Conservation (phyloP, 1,284 basidiomycete genomes). For the Trichosporon coremiiforme region DNA sequence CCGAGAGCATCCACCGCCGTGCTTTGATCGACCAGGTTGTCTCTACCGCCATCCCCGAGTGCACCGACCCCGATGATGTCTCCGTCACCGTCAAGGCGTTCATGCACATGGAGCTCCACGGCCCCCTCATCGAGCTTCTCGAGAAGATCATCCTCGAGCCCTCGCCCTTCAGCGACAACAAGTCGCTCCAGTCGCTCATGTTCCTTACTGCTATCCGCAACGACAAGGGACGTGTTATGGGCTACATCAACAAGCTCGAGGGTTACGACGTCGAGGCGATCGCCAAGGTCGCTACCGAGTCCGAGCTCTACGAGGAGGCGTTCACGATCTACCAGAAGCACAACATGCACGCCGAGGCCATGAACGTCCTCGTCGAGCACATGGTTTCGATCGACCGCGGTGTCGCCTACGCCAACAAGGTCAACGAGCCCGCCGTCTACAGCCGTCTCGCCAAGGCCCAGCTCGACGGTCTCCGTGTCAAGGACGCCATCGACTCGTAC, state of each 20-base stretch:
- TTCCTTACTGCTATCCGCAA: slow-evolving; percentile 95
- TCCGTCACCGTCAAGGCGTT: slow-evolving; percentile 99
- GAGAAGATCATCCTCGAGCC: slow-evolving; percentile 99
- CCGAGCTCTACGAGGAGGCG: slow-evolving; percentile 95
- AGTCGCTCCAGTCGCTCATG: slow-evolving; percentile 90
- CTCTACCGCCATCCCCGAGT: slow-evolving; percentile 93
- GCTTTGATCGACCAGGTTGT: slow-evolving; percentile 95
- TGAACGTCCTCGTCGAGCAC: slow-evolving; percentile 97
- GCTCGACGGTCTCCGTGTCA: slow-evolving; percentile 95
- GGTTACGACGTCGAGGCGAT: slow-evolving; percentile 96
- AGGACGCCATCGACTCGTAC: slow-evolving; percentile 98
- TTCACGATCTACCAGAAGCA: slow-evolving; percentile 96
- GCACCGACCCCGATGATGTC: slow-evolving; percentile 97
- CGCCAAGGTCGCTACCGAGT: slow-evolving; percentile 94
- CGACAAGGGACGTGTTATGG: slow-evolving; percentile 98
- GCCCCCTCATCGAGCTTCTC: slow-evolving; percentile 94
- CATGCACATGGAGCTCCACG: slow-evolving; percentile 93
- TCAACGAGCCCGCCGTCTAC: slow-evolving; percentile 97
- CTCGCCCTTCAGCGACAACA: slow-evolving; percentile 97
- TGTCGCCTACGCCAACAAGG: slow-evolving; percentile 92
- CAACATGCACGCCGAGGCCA: slow-evolving; percentile 88
- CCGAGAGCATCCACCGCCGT: slow-evolving; percentile 89
- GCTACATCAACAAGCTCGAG: slow-evolving; percentile 95
- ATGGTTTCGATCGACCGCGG: slow-evolving; percentile 98
- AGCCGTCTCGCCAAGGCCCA: slow-evolving; percentile 98